phyloP scores from a whole-genome alignment of 148 eudicot species.

The Drosera capensis region DNA sequence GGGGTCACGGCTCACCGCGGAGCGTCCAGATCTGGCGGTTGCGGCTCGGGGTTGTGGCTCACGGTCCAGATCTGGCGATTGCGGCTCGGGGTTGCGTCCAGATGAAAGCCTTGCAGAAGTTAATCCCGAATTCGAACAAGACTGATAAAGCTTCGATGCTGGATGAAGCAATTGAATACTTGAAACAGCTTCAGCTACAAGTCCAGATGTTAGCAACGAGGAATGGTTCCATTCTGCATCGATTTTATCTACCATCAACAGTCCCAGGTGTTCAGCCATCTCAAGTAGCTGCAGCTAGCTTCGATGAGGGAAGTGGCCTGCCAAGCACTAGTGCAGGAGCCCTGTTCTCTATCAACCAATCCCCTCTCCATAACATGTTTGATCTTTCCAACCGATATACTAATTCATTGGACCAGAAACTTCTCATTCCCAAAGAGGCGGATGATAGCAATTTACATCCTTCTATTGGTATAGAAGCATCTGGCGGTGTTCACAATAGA shows the following conservation, averaged over 20 bases:
- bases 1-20: too few species aligned
- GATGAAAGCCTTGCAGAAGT: conserved; percentile 10
- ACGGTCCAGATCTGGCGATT: too few species aligned
- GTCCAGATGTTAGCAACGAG: conserved; percentile 84
- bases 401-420: conserved; percentile 20
- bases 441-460: conserved; percentile 21
- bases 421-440: conserved; percentile 9
- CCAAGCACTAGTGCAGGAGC: conserved; percentile 17
- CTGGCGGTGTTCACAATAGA: conserved; percentile 24
- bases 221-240: conserved; percentile 58
- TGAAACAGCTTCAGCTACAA: conserved; percentile 60
- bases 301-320: conserved; percentile 22
- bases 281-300: conserved; percentile 13
- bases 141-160: conserved; percentile 69
- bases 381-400: conserved; percentile 20
- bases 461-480: conserved; percentile 18
- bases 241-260: conserved; percentile 29
- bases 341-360: conserved; percentile 22
- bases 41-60: too few species aligned
- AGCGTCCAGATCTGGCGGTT: too few species aligned
- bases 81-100: too few species aligned
- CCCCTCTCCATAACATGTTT: conserved; percentile 20
- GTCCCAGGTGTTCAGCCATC: conserved; percentile 20
- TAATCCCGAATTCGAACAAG: conserved; percentile 11
- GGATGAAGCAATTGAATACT: conserved; percentile 64